A percentile compares a stretch with the other conserved stretches of the same genome.
These are phyloP conservation scores for Fusarium poae DNA, from an alignment of 2,329 filamentous ascomycete species.

Conservation along the genomic window DNA sequence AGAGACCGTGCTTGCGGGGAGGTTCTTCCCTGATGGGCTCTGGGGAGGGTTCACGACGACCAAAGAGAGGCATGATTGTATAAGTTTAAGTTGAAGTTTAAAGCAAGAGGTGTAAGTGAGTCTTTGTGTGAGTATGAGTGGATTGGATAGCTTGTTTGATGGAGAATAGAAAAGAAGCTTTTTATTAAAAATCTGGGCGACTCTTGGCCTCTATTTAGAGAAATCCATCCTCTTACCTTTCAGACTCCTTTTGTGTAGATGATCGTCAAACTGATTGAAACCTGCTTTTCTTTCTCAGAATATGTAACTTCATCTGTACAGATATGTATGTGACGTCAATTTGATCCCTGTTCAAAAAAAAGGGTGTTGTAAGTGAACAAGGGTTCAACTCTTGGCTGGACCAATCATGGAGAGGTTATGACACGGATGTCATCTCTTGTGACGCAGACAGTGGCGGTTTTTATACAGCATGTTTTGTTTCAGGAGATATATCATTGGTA, in stretches of 20 bases:
- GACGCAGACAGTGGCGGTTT: slow-evolving; percentile 22
- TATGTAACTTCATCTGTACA: background rate
- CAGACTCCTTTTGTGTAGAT: background rate
- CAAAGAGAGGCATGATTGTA: slow-evolving; percentile 52
- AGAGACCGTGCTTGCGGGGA: slow-evolving; percentile 55
- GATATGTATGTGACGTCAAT: slow-evolving; percentile 36
- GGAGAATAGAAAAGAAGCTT: slow-evolving; percentile 22
- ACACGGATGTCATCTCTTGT: slow-evolving; percentile 28
- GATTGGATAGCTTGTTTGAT: slow-evolving; percentile 16
- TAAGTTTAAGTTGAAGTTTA: background rate
- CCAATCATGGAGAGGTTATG: slow-evolving; percentile 34
- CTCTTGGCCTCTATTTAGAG: slow-evolving; percentile 39
- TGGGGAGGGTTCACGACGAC: slow-evolving; percentile 49
- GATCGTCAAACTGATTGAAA: slow-evolving; percentile 29
- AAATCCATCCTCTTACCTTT: background rate
- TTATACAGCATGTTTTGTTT: background rate
- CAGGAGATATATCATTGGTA: slow-evolving; percentile 18
- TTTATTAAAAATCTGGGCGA: slow-evolving; percentile 23
- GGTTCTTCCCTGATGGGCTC: slow-evolving; percentile 50
- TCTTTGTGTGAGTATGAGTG: background rate
- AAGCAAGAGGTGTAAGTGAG: background rate
- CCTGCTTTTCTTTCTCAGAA: slow-evolving; percentile 29
- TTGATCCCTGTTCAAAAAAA: background rate
- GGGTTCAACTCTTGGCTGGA: slow-evolving; percentile 5
- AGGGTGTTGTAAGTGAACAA: slow-evolving; percentile 16